Conservation (phyloP, 192 early-diverging fungal species). For the Rhizoclosmatium globosum region DNA sequence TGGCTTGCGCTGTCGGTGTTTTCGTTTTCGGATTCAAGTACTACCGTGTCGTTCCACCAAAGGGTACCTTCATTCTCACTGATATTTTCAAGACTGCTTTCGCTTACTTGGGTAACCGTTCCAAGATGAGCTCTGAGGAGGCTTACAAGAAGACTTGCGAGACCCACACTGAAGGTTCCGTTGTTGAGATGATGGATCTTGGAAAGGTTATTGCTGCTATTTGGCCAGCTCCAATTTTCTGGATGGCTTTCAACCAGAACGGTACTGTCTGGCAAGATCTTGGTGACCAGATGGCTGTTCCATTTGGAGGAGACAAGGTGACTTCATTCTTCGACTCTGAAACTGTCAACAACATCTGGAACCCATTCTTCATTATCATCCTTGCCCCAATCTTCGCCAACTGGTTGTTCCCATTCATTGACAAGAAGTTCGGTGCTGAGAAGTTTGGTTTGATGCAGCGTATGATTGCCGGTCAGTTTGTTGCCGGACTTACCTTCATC, state of each 20-base stretch:
- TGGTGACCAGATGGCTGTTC: slow-evolving; percentile 44
- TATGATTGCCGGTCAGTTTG: slow-evolving; percentile 63
- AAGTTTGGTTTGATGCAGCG: slow-evolving; percentile 57
- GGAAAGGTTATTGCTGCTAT: slow-evolving; percentile 44
- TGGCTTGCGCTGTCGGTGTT: slow-evolving; percentile 51
- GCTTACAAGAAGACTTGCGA: slow-evolving; percentile 21
- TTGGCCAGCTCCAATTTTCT: slow-evolving; percentile 52
- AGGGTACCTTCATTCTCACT: slow-evolving; percentile 62
- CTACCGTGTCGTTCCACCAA: slow-evolving; percentile 74
- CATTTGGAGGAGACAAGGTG: not conserved
- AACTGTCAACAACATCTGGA: slow-evolving; percentile 43
- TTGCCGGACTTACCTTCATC: slow-evolving; percentile 57
- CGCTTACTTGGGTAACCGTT: slow-evolving; percentile 30
- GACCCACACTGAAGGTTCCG: slow-evolving; percentile 29
- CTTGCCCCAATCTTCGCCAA: slow-evolving; percentile 63
- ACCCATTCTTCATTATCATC: slow-evolving; percentile 63
- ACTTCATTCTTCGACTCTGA: slow-evolving; percentile 41
- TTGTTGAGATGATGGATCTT: slow-evolving; percentile 48
- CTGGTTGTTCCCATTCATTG: slow-evolving; percentile 62
- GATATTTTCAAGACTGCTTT: slow-evolving; percentile 50
- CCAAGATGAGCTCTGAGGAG: not conserved
- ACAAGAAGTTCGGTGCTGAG: slow-evolving; percentile 39
- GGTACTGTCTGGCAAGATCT: slow-evolving; percentile 45
- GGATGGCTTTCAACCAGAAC: slow-evolving; percentile 56
- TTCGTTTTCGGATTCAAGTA: slow-evolving; percentile 60